These are phyloP conservation scores for Candida stauntonica DNA, from an alignment of 805 yeast species.

Conservation along the genomic window DNA sequence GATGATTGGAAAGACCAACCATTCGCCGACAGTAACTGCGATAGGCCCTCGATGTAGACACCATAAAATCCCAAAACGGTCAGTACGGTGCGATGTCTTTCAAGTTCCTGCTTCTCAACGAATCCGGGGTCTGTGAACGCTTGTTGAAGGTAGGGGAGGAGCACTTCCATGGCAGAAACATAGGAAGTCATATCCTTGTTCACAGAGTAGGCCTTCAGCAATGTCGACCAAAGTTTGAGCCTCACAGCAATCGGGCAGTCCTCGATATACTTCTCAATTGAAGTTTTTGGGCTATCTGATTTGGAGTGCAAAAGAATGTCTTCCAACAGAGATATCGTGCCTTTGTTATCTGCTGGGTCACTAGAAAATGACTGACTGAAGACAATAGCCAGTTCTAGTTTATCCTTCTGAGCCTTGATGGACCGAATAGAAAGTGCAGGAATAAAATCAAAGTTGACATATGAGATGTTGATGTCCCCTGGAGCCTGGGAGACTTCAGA, in stretches of 20 bases:
- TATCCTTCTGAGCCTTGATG: slow-evolving; percentile 60
- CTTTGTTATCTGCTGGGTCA: slow-evolving; percentile 23
- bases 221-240: slow-evolving; percentile 69
- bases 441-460: slow-evolving; percentile 57
- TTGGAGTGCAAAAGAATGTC: slow-evolving; percentile 30
- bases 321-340: slow-evolving; percentile 38
- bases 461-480: slow-evolving; percentile 30
- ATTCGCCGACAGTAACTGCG: slow-evolving; percentile 25
- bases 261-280: slow-evolving; percentile 58
- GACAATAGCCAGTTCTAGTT: slow-evolving; percentile 62
- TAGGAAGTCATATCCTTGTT: slow-evolving; percentile 31
- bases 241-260: slow-evolving; percentile 62
- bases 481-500: slow-evolving; percentile 12
- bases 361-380: slow-evolving; percentile 40
- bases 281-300: slow-evolving; percentile 33
- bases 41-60: slow-evolving; percentile 39
- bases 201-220: slow-evolving; percentile 51
- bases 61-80: slow-evolving; percentile 51
- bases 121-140: slow-evolving; percentile 24
- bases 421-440: slow-evolving; percentile 48
- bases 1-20: slow-evolving; percentile 32
- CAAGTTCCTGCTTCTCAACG: slow-evolving; percentile 25
- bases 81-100: slow-evolving; percentile 41
- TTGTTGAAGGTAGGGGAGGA: slow-evolving; percentile 40
- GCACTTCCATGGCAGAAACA: slow-evolving; percentile 47